A percentile compares a stretch with the other conserved stretches of the same genome.
Evolutionary conservation across 495 filamentous ascomycete genomes (phyloP).

Genomic region (Venustampulla echinocandica): DNA sequence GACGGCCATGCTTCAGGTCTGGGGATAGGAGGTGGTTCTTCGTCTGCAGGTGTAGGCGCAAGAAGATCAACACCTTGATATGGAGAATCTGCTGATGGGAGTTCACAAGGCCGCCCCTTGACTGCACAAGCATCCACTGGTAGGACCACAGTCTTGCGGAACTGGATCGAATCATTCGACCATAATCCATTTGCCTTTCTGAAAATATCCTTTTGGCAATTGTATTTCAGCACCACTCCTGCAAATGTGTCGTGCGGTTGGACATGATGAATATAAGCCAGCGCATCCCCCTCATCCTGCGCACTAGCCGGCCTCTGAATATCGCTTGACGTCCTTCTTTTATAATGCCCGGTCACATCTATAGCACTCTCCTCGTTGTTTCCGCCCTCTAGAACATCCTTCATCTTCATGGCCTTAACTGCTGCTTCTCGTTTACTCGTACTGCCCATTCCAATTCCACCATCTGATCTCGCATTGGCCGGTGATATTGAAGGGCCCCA

Average conservation of each 20-base stretch:
- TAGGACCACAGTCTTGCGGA: slow-evolving; percentile 68
- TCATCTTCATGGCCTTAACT: slow-evolving; percentile 38
- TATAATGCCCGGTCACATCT: slow-evolving; percentile 41
- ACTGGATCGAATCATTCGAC: slow-evolving; percentile 84
- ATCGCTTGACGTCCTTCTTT: slow-evolving; percentile 47
- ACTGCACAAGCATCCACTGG: slow-evolving; percentile 86
- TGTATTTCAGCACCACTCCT: slow-evolving; percentile 82
- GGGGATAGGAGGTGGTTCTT: slow-evolving; percentile 12
- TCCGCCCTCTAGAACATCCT: slow-evolving; percentile 40
- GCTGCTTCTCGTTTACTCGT: slow-evolving; percentile 37
- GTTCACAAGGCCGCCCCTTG: slow-evolving; percentile 58
- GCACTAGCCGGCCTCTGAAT: slow-evolving; percentile 26
- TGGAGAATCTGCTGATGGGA: slow-evolving; percentile 23
- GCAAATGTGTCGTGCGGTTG: slow-evolving; percentile 74
- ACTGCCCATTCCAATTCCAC: slow-evolving; percentile 38
- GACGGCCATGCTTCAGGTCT: slow-evolving; percentile 12
- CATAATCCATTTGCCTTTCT: slow-evolving; percentile 86
- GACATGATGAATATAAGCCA: slow-evolving; percentile 89
- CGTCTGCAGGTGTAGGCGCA: slow-evolving; percentile 32
- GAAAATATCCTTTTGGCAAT: slow-evolving; percentile 69
- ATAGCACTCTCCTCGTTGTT: slow-evolving; percentile 40
- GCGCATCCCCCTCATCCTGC: slow-evolving; percentile 53
- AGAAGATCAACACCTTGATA: slow-evolving; percentile 35
- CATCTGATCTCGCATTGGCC: slow-evolving; percentile 25
- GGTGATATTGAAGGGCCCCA: slow-evolving; percentile 26